A percentile compares a stretch with the other conserved stretches of the same genome.
Evolutionary conservation across 2,329 filamentous ascomycete species (phyloP).

Genomic region (Epichloe aotearoae): DNA sequence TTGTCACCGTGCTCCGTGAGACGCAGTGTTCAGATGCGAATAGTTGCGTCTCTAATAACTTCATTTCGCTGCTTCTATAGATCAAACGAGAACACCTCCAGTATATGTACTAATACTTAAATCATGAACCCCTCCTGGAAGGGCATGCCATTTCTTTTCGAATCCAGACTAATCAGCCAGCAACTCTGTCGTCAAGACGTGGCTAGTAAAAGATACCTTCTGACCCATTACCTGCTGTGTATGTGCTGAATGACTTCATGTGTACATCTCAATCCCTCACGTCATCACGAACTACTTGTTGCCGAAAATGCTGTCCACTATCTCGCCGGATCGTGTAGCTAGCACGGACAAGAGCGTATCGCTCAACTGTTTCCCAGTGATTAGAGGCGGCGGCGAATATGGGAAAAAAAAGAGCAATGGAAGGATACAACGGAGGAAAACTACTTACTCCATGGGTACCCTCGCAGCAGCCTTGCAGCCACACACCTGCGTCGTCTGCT

Average conservation of each 20-base stretch:
- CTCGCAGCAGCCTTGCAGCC: conserved; percentile 91
- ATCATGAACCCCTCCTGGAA: background rate
- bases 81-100: background rate
- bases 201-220: background rate
- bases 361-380: conserved; percentile 42
- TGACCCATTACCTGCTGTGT: too few relatives aligned
- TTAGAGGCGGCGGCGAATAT: conserved; percentile 10
- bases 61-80: background rate
- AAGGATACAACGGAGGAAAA: background rate
- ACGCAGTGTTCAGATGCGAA: background rate
- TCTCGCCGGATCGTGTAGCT: conserved; percentile 61
- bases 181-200: background rate
- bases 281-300: conserved; percentile 1
- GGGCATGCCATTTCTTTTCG: background rate
- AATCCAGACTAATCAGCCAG: background rate
- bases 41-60: background rate
- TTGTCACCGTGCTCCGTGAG: too few relatives aligned
- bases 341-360: conserved; percentile 72
- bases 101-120: background rate
- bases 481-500: conserved; percentile 63
- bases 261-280: background rate
- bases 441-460: conserved; percentile 73
- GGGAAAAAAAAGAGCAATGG: background rate
- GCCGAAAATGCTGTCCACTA: conserved; percentile 62
- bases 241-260: background rate